These are phyloP conservation scores for Spergularia bocconei DNA, from an alignment of 148 eudicot genomes.

Conservation along the genomic window DNA sequence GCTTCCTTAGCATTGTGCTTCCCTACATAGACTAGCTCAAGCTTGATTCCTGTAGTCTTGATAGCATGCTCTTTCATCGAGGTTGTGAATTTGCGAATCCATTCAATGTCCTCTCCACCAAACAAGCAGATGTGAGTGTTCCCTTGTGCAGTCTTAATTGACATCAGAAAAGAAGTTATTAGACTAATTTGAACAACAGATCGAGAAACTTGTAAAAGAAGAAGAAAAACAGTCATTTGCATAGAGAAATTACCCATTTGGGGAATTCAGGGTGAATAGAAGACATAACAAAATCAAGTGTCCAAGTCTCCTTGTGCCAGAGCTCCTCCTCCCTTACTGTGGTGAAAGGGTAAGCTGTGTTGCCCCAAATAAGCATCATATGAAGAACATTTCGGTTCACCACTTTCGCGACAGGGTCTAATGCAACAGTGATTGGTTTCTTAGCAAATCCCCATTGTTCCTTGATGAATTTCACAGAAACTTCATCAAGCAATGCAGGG, in stretches of 20 bases:
- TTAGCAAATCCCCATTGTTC: slow-evolving; percentile 64
- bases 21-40: slow-evolving; percentile 74
- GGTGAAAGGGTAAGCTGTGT: slow-evolving; percentile 1
- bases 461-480: slow-evolving; percentile 57
- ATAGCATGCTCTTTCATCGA: slow-evolving; percentile 35
- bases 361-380: slow-evolving; percentile 10
- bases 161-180: not conserved
- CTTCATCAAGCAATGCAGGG: slow-evolving; percentile 65
- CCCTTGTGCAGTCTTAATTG: not conserved
- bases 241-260: not conserved
- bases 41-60: slow-evolving; percentile 25
- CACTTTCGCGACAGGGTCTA: slow-evolving; percentile 73
- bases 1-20: slow-evolving; percentile 56
- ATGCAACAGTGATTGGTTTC: slow-evolving; percentile 56
- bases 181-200: too few species aligned
- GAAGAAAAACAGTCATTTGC: not conserved
- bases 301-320: slow-evolving; percentile 13
- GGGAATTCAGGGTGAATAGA: not conserved
- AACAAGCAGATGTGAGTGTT: slow-evolving; percentile 57
- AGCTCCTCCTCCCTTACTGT: not conserved
- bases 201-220: not conserved
- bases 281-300: not conserved
- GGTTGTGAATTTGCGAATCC: slow-evolving; percentile 52
- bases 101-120: slow-evolving; percentile 73
- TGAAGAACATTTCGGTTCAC: slow-evolving; percentile 46